phyloP scores from a whole-genome alignment of 345 rosid genomes.

The Erucastrum elatum region DNA sequence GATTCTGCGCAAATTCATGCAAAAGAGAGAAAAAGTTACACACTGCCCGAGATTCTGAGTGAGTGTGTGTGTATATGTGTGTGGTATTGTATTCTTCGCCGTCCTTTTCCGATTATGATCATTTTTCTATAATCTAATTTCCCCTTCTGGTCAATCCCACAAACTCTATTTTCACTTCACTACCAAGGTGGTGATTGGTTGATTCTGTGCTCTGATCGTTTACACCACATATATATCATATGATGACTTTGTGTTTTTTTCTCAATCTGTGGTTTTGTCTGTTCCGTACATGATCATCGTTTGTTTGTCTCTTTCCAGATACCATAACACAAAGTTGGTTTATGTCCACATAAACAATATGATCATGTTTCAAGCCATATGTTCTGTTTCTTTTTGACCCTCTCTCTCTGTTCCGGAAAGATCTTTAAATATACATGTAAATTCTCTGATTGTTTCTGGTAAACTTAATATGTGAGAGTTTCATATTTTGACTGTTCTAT shows the following conservation, averaged over 20 bases:
- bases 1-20: conserved; percentile 33
- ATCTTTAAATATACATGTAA: not conserved
- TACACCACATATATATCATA: not conserved
- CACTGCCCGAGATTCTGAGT: conserved; percentile 32
- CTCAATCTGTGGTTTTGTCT: conserved; percentile 14
- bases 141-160: conserved; percentile 3
- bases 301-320: not conserved
- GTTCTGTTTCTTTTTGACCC: conserved; percentile 1
- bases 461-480: not conserved
- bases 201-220: not conserved
- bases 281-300: not conserved
- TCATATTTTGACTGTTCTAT: not conserved
- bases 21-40: conserved; percentile 22
- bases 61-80: not conserved
- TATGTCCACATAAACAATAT: not conserved
- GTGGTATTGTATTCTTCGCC: conserved; percentile 32
- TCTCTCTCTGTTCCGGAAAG: conserved; percentile 11
- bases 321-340: not conserved
- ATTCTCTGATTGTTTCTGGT: not conserved
- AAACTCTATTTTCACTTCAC: not conserved
- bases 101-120: conserved; percentile 19
- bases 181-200: conserved; percentile 7
- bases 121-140: not conserved
- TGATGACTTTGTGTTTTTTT: not conserved
- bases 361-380: conserved; percentile 2